Evolutionary conservation across 2,329 filamentous ascomycete genomes (phyloP).

Genomic region (Coniosporium tulheliwenetii): DNA sequence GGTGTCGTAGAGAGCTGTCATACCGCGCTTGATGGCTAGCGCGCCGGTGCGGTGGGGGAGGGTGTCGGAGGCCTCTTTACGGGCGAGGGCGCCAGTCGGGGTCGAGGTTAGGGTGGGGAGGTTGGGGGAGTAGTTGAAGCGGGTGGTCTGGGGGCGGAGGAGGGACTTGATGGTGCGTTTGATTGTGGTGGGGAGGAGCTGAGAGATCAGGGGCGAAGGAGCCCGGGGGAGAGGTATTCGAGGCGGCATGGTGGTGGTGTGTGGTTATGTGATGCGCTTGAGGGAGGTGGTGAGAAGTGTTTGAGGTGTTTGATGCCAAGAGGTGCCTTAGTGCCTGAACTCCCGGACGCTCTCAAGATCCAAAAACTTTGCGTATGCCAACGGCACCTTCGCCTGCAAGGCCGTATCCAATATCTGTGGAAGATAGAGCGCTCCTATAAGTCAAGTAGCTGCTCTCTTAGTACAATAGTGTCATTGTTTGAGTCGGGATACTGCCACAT

Average conservation of each 20-base stretch:
- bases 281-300: background rate
- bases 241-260: slow-evolving; percentile 15
- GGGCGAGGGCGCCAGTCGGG: slow-evolving; percentile 41
- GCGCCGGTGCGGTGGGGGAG: slow-evolving; percentile 61
- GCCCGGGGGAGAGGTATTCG: slow-evolving; percentile 18
- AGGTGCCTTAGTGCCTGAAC: no score
- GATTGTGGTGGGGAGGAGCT: slow-evolving; percentile 9
- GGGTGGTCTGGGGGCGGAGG: slow-evolving; percentile 30
- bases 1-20: slow-evolving; percentile 76
- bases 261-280: background rate
- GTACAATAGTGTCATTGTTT: no score
- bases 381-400: no score
- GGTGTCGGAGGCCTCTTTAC: slow-evolving; percentile 32
- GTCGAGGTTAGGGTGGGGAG: slow-evolving; percentile 39
- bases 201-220: slow-evolving; percentile 10
- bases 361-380: no score
- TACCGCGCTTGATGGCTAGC: slow-evolving; percentile 83
- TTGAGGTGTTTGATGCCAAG: background rate
- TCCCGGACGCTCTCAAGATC: no score
- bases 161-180: slow-evolving; percentile 40
- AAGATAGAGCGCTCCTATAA: no score
- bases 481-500: no score
- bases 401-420: no score
- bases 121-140: slow-evolving; percentile 36
- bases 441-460: no score